These are phyloP conservation scores for Gnetum montanum DNA, from an alignment of 75 land plant genomes.

Conservation along the genomic window DNA sequence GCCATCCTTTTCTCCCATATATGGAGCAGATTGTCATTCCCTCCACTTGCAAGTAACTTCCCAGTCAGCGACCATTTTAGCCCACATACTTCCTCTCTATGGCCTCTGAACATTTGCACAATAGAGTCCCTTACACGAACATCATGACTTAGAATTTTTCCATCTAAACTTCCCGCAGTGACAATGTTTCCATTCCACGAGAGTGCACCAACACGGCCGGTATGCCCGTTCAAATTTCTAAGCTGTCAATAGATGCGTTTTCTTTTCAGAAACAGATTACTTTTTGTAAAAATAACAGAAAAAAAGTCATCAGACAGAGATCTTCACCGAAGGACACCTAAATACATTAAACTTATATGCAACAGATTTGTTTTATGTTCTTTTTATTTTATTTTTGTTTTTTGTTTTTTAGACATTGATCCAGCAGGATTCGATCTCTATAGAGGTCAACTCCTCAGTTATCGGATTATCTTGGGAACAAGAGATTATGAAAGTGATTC, in stretches of 20 bases:
- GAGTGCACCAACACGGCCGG: conserved; percentile 61
- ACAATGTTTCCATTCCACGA: conserved; percentile 77
- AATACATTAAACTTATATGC: neutral
- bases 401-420: too few relatives aligned
- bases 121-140: conserved; percentile 21
- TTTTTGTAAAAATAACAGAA: neutral
- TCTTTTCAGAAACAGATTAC: neutral
- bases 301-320: neutral
- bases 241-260: conserved; percentile 38
- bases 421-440: too few relatives aligned
- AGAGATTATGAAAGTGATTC: too few relatives aligned
- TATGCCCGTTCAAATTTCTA: conserved; percentile 49
- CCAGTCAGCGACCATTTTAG: conserved; percentile 56
- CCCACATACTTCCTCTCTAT: conserved; percentile 50
- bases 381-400: too few relatives aligned
- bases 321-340: neutral
- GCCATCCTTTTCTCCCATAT: conserved; percentile 35
- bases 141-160: conserved; percentile 65
- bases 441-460: too few relatives aligned
- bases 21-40: conserved; percentile 38
- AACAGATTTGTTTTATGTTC: conserved; percentile 9
- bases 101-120: conserved; percentile 28
- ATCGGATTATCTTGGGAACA: too few relatives aligned
- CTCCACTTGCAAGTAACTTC: conserved; percentile 49
- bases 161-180: conserved; percentile 69